Evolutionary conservation across 1,284 basidiomycete genomes (phyloP).

Genomic region (Tilletiopsis washingtonensis): DNA sequence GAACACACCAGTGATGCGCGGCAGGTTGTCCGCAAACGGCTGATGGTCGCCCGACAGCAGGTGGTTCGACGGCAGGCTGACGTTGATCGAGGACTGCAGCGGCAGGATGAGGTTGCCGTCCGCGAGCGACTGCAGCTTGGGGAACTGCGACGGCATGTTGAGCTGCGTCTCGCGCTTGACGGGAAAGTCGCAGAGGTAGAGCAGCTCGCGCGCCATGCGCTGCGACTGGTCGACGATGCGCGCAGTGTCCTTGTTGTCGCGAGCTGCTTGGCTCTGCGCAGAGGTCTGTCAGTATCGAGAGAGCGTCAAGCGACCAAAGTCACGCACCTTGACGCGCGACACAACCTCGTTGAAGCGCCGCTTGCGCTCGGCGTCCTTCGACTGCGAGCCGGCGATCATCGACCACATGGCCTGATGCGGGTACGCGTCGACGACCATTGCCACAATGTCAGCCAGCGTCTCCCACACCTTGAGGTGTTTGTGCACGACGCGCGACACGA

Average conservation of each 20-base stretch:
- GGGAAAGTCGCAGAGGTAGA: slow-evolving; percentile 35
- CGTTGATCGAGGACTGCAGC: slow-evolving; percentile 83
- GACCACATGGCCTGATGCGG: slow-evolving; percentile 92
- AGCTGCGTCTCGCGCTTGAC: slow-evolving; percentile 25
- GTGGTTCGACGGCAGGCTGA: slow-evolving; percentile 58
- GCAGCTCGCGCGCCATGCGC: slow-evolving; percentile 38
- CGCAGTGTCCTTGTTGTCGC: slow-evolving; percentile 18
- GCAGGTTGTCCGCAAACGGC: slow-evolving; percentile 71
- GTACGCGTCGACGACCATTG: slow-evolving; percentile 66
- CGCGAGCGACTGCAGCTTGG: slow-evolving; percentile 23
- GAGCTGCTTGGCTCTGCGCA: no score
- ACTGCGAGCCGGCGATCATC: slow-evolving; percentile 80
- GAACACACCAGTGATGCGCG: slow-evolving; percentile 64
- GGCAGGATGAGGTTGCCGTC: slow-evolving; percentile 55
- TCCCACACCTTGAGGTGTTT: slow-evolving; percentile 62
- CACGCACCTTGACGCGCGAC: slow-evolving; percentile 59
- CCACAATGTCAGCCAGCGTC: slow-evolving; percentile 64
- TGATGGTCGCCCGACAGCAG: slow-evolving; percentile 58
- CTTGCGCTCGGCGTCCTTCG: slow-evolving; percentile 62
- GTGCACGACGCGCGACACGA: slow-evolving; percentile 88
- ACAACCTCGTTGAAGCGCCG: slow-evolving; percentile 62
- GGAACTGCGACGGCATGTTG: slow-evolving; percentile 30
- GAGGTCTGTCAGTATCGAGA: no score
- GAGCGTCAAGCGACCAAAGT: background rate
- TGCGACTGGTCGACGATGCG: slow-evolving; percentile 28